Evolutionary conservation across 441 rosid species (phyloP).

Genomic region (Sinapis alba): DNA sequence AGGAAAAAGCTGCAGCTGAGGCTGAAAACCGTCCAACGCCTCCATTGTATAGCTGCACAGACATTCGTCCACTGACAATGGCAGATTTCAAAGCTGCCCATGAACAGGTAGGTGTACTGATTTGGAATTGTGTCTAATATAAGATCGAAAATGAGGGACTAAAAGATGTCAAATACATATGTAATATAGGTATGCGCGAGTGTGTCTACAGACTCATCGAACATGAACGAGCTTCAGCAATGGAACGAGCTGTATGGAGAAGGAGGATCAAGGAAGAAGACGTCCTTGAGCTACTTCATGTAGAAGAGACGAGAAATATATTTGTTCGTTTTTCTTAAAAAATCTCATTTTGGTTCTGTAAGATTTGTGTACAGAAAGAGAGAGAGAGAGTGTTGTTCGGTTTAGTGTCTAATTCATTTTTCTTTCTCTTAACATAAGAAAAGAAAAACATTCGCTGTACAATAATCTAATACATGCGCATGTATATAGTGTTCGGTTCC

Average conservation of each 20-base stretch:
- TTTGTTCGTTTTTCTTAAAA: slow-evolving; percentile 20
- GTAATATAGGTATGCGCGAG: slow-evolving; percentile 93
- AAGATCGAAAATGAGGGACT: not conserved
- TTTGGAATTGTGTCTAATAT: not conserved
- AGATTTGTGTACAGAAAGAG: slow-evolving; percentile 30
- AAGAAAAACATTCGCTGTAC: slow-evolving; percentile 36
- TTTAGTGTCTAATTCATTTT: slow-evolving; percentile 35
- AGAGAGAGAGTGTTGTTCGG: slow-evolving; percentile 25
- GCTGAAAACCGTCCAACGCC: slow-evolving; percentile 74
- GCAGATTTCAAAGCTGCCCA: slow-evolving; percentile 88
- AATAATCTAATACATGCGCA: slow-evolving; percentile 10
- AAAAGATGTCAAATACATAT: not conserved
- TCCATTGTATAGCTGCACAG: slow-evolving; percentile 66
- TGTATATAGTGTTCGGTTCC: slow-evolving; percentile 14
- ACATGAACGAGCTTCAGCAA: slow-evolving; percentile 90
- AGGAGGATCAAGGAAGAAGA: slow-evolving; percentile 96
- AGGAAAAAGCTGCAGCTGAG: slow-evolving; percentile 76
- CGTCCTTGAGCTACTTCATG: slow-evolving; percentile 92
- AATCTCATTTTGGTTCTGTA: slow-evolving; percentile 37
- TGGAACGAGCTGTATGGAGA: slow-evolving; percentile 99
- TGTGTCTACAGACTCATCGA: slow-evolving; percentile 87
- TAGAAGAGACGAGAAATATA: slow-evolving; percentile 34
- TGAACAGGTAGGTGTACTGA: slow-evolving; percentile 79
- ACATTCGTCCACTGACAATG: slow-evolving; percentile 78
- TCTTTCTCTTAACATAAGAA: slow-evolving; percentile 25